Percentiles rank a stretch among this genome's conserved stretches.
Evolutionary conservation across 176 grass and related monocot genomes (phyloP).

Genomic region (Cymbopogon citratus): DNA sequence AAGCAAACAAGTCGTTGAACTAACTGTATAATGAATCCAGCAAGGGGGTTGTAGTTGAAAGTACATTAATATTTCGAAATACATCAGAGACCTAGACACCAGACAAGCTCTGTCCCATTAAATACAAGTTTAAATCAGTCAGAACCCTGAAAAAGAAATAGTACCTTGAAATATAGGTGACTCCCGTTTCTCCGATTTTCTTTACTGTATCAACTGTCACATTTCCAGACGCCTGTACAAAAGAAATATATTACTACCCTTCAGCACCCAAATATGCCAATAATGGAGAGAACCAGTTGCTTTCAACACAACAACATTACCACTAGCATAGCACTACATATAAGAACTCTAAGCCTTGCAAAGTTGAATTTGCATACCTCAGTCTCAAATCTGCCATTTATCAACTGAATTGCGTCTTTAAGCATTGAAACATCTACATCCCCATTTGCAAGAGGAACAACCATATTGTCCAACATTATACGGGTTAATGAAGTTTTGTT

Average conservation of each 20-base stretch:
- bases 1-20: neutral
- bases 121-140: neutral
- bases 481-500: conserved; percentile 73
- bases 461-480: conserved; percentile 99
- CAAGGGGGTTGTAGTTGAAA: neutral
- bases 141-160: neutral
- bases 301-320: neutral
- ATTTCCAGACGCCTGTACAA: conserved; percentile 90
- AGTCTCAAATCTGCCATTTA: conserved; percentile 90
- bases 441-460: conserved; percentile 64
- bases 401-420: conserved; percentile 76
- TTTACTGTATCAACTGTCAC: conserved; percentile 80
- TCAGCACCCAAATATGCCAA: neutral
- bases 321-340: neutral
- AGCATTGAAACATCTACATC: conserved; percentile 93
- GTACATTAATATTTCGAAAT: neutral
- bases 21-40: neutral
- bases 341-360: neutral
- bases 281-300: neutral
- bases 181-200: conserved; percentile 91
- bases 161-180: conserved; percentile 91
- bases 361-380: conserved; percentile 54
- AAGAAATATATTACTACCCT: neutral
- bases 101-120: neutral
- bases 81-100: neutral